Percentiles rank a stretch among this genome's conserved stretches.
Evolutionary conservation across 495 filamentous ascomycete species (phyloP).

Genomic region (Lasiosphaeriaceae sp.): DNA sequence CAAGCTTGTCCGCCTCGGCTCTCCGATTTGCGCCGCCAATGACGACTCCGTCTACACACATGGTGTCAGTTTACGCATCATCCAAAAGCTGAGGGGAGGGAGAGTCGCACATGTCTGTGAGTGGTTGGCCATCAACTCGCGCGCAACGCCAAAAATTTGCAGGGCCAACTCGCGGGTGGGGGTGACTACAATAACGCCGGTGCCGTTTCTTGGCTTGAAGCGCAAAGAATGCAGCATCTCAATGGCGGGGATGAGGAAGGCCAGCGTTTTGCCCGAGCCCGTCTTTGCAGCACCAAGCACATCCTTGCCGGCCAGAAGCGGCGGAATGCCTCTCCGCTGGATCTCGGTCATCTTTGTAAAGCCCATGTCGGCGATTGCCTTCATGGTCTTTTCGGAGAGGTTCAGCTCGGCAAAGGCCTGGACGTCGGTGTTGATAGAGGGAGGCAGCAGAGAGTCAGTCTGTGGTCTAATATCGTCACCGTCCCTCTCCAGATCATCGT

Average conservation of each 20-base stretch:
- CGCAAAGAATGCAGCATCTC: constrained; percentile 89
- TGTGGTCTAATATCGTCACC: constrained; percentile 12
- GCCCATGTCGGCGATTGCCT: constrained; percentile 85
- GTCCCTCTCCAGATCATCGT: constrained; percentile 23
- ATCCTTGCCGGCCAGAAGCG: constrained; percentile 83
- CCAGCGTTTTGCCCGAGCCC: constrained; percentile 90
- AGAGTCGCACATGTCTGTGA: constrained; percentile 65
- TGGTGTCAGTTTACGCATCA: neutral
- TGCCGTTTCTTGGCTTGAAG: constrained; percentile 75
- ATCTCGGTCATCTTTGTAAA: constrained; percentile 97
- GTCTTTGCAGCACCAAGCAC: constrained; percentile 97
- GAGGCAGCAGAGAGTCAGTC: constrained; percentile 26
- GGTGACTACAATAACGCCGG: constrained; percentile 81
- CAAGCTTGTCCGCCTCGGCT: constrained; percentile 89
- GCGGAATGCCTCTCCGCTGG: constrained; percentile 82
- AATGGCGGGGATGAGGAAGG: constrained; percentile 90
- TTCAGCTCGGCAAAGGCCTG: constrained; percentile 73
- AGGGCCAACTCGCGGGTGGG: constrained; percentile 88
- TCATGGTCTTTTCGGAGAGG: constrained; percentile 79
- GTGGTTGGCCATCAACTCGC: constrained; percentile 74
- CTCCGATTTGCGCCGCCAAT: constrained; percentile 92
- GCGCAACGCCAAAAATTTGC: constrained; percentile 93
- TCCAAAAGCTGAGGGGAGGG: neutral
- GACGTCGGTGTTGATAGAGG: constrained; percentile 29
- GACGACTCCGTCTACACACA: constrained; percentile 67